These are phyloP conservation scores for Craterostigma plantagineum DNA, from an alignment of 257 asterid species.

Conservation along the genomic window DNA sequence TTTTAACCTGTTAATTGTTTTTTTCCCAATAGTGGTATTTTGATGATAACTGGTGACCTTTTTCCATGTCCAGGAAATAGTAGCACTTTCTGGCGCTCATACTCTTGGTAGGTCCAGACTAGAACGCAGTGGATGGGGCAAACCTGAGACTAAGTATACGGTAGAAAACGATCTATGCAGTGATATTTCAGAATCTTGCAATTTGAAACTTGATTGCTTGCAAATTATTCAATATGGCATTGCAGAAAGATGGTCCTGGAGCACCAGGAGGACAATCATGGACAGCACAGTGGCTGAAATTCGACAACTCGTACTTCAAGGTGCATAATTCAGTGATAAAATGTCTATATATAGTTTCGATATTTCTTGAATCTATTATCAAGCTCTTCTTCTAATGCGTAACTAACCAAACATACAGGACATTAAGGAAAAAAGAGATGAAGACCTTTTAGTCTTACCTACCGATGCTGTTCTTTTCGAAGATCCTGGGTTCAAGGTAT, in stretches of 20 bases:
- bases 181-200: background rate
- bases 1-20: conserved; percentile 6
- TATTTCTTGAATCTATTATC: background rate
- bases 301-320: conserved; percentile 93
- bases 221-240: conserved; percentile 8
- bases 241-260: conserved; percentile 98
- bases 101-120: conserved; percentile 95
- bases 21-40: conserved; percentile 1
- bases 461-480: conserved; percentile 92
- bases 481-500: conserved; percentile 91
- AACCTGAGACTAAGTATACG: conserved; percentile 86
- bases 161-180: conserved; percentile 12
- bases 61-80: conserved; percentile 58
- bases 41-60: conserved; percentile 5
- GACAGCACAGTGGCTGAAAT: conserved; percentile 90
- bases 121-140: conserved; percentile 99
- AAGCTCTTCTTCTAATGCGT: background rate
- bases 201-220: background rate
- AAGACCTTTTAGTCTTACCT: conserved; percentile 80
- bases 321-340: conserved; percentile 10
- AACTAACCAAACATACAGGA: conserved; percentile 28
- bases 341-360: background rate
- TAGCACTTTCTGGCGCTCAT: conserved; percentile 97
- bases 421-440: conserved; percentile 69
- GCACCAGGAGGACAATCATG: conserved; percentile 98